Evolutionary conservation across 108 stramenopile species (phyloP), one percentile per base, ranked within the genome.

Genomic region (Fistulifera solaris): DNA sequence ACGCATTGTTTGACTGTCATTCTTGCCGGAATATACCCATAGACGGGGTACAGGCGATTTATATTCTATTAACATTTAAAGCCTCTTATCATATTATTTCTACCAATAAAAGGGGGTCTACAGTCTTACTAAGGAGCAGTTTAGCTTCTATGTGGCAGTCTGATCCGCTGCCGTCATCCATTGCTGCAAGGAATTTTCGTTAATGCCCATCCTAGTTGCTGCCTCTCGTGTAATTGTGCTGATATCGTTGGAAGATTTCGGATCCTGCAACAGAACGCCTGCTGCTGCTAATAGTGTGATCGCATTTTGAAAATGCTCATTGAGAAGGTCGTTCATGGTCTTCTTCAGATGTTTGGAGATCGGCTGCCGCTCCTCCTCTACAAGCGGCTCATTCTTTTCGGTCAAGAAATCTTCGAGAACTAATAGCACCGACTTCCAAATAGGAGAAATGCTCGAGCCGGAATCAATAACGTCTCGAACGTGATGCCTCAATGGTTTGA

Each of bases 401-500:
- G 11, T 61, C 58, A n/a, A 85, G 61, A 91, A 56, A 19, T 75
- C 68, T 47, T 79, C 71, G 53, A 91, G 61, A 10, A 80, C 80
- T 11, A 63, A 56, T 22, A 91, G 61, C 27, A 79, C 61, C 12
- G 77, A 70, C 25, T 56, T 70, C 89, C 89, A 91, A 10, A 91
- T 53, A 10, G 62, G 56, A 17, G 67, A 14, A 14, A 85, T 56
- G 21, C 73, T 63, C 38, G 62, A 54, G 35, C 41, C 42, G 7
- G 27, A 45, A 25, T 56, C 57, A 12, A 82, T 24, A 14, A 81
- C 63, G 22, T 48, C 57, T 52, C 81, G 77, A 28, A 83, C 52
- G 51, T 91, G 83, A 54, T 85, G 82, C 12, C 84, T 67, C 35
- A 91, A 67, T 11, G 89, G 89, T 59, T 90, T 86, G 72, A 91